Evolutionary conservation across 306 rosid species (phyloP), one percentile per base, ranked within the genome.

Genomic region (Vicia sativa): DNA sequence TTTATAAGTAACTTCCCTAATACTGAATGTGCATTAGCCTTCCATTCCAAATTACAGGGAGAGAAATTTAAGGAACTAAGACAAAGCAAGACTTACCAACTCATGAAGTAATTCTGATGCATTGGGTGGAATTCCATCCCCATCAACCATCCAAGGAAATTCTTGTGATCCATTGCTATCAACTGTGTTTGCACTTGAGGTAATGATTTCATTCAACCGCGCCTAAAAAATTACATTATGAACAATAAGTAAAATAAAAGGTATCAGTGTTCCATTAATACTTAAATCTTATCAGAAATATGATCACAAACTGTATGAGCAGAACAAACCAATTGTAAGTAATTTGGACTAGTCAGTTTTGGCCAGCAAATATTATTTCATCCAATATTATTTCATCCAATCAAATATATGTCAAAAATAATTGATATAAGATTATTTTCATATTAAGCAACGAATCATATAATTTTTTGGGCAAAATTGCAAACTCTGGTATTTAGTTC

Each of bases 101-200:
- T 87, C 82, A 37, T 86, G 81, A 55, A 93, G 95, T 83, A 93
- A 92, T 61, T 87, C 85, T 4, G 84, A 83, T 61, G 95, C 90
- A 90, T 93, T 76, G 58, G 86, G 71, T 31, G 97, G 95, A 65
- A 88, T 79, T 58, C 99, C 99, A 28, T 80, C 89, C 81, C 99
- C 99, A 74, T 93, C 99, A 70, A 74, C 75, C 84, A 65, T 87
- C 99, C 99, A 90, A 38, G 91, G 89, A 70, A 77, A 78, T 80
- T 87, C 82, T 28, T 67, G 23, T 46, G 87, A 74, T 70, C 63
- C 90, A 64, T 82, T 80, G 63, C 65, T 67, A 59, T 79, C 82
- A 55, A 23, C 62, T 10, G 68, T 71, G 80, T 78, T 85, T 21
- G 70, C 71, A 75, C 76, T 73, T 9, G 79, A 83, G 70, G 87